Conservation (phyloP, 2,329 filamentous ascomycete genomes). For the Fusarium subglutinans region DNA sequence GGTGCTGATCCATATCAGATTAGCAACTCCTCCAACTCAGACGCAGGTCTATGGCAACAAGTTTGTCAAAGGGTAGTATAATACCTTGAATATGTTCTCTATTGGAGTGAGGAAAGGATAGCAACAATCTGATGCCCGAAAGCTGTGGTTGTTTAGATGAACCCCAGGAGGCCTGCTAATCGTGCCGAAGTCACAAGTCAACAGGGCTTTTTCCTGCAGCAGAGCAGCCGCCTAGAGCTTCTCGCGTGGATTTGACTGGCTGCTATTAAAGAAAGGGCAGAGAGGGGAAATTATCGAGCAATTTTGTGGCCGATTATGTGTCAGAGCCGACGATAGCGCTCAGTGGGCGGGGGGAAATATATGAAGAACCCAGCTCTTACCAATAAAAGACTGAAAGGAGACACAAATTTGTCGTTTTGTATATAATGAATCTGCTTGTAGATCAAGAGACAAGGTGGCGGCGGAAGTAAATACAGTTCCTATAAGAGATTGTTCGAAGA, state of each 20-base stretch:
- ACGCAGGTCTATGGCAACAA: background rate
- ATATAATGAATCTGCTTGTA: background rate
- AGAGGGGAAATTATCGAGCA: slow-evolving; percentile 17
- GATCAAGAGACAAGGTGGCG: background rate
- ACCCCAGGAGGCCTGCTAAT: slow-evolving; percentile 8
- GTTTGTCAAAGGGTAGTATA: background rate
- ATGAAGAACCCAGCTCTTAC: background rate
- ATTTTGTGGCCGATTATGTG: slow-evolving; percentile 32
- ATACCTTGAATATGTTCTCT: slow-evolving; percentile 12
- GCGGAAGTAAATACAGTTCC: slow-evolving; percentile 25
- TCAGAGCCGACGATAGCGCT: slow-evolving; percentile 22
- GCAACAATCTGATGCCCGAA: background rate
- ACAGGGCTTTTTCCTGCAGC: slow-evolving; percentile 16
- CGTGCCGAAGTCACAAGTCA: slow-evolving; percentile 22
- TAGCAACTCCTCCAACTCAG: background rate
- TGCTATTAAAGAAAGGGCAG: slow-evolving; percentile 4
- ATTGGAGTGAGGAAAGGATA: background rate
- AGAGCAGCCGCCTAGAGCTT: slow-evolving; percentile 16
- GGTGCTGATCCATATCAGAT: background rate
- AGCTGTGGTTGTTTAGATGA: background rate
- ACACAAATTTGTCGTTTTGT: background rate
- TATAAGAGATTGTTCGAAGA: slow-evolving; percentile 6
- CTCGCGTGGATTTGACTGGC: slow-evolving; percentile 17
- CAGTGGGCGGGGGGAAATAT: slow-evolving; percentile 15
- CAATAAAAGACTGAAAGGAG: background rate